Evolutionary conservation across 805 yeast species (phyloP).

Genomic region (Citeromyces matritensis): DNA sequence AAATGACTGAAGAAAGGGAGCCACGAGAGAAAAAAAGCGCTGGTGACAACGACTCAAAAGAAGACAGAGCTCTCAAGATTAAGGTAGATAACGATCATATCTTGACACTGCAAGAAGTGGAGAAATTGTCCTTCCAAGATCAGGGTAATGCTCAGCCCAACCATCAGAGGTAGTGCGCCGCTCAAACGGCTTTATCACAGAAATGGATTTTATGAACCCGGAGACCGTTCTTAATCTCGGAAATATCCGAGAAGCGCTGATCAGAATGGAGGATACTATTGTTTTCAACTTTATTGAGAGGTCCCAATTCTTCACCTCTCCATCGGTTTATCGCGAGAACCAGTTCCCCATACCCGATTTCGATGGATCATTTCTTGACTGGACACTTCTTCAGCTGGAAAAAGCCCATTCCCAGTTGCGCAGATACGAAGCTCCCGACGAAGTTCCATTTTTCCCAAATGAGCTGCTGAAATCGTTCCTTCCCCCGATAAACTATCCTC

Average conservation of each 20-base stretch:
- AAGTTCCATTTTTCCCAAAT: constrained; percentile 75
- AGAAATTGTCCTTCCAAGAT: background rate
- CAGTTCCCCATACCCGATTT: constrained; percentile 49
- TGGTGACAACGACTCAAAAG: background rate
- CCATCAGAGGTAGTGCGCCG: too few species aligned
- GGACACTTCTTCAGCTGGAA: constrained; percentile 70
- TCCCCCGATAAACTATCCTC: constrained; percentile 71
- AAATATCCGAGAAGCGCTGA: constrained; percentile 73
- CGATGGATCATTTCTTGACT: constrained; percentile 71
- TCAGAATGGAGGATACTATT: constrained; percentile 94
- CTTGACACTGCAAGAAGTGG: background rate
- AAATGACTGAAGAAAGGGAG: constrained; percentile 4
- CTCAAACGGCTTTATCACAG: too few species aligned
- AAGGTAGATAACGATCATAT: background rate
- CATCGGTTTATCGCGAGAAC: constrained; percentile 53
- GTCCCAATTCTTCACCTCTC: constrained; percentile 70
- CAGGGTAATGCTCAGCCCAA: background rate
- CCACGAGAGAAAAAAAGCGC: background rate
- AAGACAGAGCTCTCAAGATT: background rate
- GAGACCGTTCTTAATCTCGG: constrained; percentile 65
- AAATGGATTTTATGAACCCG: constrained; percentile 77
- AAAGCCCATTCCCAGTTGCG: constrained; percentile 65
- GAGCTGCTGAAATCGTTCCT: constrained; percentile 48
- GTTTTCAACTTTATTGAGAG: constrained; percentile 87
- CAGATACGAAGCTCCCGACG: constrained; percentile 91